These are phyloP conservation scores for Pichia kluyveri DNA, from an alignment of 805 yeast genomes.

Conservation along the genomic window DNA sequence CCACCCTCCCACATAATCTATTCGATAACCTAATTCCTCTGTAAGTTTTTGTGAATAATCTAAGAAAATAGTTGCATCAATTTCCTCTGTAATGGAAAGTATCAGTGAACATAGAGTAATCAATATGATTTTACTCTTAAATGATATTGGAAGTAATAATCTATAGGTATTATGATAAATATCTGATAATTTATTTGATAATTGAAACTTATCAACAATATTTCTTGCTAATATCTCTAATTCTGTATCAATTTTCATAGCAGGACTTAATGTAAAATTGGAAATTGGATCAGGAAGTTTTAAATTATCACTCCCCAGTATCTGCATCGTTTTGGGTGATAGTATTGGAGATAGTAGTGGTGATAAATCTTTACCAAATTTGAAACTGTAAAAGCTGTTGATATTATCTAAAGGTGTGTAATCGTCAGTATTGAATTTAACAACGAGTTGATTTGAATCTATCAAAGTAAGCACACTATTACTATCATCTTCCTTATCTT, in stretches of 20 bases:
- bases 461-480: too few relatives aligned
- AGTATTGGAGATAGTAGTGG: too few relatives aligned
- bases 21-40: background rate
- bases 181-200: background rate
- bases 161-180: background rate
- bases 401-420: too few relatives aligned
- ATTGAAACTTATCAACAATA: background rate
- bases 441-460: too few relatives aligned
- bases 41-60: background rate
- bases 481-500: too few relatives aligned
- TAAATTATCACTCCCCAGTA: background rate
- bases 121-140: conserved; percentile 8
- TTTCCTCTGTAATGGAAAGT: conserved; percentile 5
- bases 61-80: background rate
- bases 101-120: conserved; percentile 13
- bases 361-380: too few relatives aligned
- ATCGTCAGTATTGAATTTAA: too few relatives aligned
- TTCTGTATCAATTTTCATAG: background rate
- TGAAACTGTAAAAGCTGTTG: too few relatives aligned
- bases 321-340: too few relatives aligned
- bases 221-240: background rate
- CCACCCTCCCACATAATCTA: background rate
- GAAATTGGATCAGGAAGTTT: too few relatives aligned
- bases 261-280: background rate
- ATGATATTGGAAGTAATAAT: background rate